Conservation (phyloP, 192 early-diverging fungal genomes). For the Jimgerdemannia flammicorona region DNA sequence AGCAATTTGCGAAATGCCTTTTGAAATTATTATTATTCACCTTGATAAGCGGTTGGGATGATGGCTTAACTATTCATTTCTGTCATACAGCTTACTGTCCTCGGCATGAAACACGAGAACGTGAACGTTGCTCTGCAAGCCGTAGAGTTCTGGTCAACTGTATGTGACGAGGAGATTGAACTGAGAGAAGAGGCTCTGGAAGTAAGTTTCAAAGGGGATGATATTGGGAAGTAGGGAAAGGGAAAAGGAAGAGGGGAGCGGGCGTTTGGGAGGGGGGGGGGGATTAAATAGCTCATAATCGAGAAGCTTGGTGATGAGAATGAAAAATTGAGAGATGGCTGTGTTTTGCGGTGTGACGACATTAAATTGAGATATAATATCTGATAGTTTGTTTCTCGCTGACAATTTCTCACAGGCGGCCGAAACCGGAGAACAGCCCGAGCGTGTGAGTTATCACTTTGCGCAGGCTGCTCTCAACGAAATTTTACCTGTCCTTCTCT, state of each 20-base stretch:
- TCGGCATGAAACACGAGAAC: slow-evolving; percentile 88
- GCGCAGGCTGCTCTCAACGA: slow-evolving; percentile 73
- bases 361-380: not conserved
- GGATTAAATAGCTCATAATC: not conserved
- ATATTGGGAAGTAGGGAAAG: not conserved
- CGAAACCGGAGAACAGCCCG: slow-evolving; percentile 43
- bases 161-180: slow-evolving; percentile 94
- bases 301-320: no score
- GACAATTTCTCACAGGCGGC: slow-evolving; percentile 27
- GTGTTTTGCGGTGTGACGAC: no score
- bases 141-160: slow-evolving; percentile 99
- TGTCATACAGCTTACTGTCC: slow-evolving; percentile 68
- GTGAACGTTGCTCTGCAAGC: slow-evolving; percentile 93
- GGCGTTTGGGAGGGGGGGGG: not conserved
- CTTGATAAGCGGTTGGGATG: not conserved
- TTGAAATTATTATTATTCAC: not conserved
- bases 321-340: no score
- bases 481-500: slow-evolving; percentile 82
- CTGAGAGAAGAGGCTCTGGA: slow-evolving; percentile 59
- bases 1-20: not conserved
- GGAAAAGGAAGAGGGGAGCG: not conserved
- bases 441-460: slow-evolving; percentile 66
- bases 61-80: slow-evolving; percentile 4
- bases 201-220: slow-evolving; percentile 30
- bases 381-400: not conserved